Conservation (phyloP, 805 yeast genomes). For the Ogataea corticis region DNA sequence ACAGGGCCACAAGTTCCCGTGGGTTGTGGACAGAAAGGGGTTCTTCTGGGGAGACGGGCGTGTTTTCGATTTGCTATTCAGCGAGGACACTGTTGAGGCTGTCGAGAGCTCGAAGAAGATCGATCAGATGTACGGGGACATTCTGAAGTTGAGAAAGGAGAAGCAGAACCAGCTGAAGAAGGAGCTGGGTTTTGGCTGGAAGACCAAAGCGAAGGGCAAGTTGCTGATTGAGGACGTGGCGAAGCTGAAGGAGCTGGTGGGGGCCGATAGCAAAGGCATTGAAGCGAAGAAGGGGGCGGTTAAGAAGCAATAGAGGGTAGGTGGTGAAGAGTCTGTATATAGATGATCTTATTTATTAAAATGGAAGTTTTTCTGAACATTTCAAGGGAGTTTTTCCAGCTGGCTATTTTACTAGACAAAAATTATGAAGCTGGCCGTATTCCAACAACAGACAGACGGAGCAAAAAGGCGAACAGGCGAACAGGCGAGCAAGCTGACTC, state of each 20-base stretch:
- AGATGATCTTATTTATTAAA: neutral
- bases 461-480: no score
- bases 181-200: conserved; percentile 63
- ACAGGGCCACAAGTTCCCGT: conserved; percentile 52
- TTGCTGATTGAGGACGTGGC: conserved; percentile 45
- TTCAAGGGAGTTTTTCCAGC: no score
- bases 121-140: conserved; percentile 33
- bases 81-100: conserved; percentile 72
- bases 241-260: conserved; percentile 26
- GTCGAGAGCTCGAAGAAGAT: conserved; percentile 55
- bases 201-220: conserved; percentile 48
- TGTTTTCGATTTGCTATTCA: conserved; percentile 77
- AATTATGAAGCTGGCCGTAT: no score
- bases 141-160: conserved; percentile 42
- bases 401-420: no score
- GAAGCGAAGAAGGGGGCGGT: neutral
- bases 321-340: neutral
- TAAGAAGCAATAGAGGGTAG: conserved; percentile 2
- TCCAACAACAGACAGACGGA: no score
- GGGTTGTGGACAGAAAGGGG: conserved; percentile 82
- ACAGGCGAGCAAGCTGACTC: no score
- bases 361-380: no score
- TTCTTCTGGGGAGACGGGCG: conserved; percentile 94
- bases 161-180: conserved; percentile 50
- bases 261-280: conserved; percentile 3